Percentiles rank a stretch among this genome's conserved stretches.
phyloP scores from a whole-genome alignment of 495 filamentous ascomycete genomes.

The Penicillium turbatum region DNA sequence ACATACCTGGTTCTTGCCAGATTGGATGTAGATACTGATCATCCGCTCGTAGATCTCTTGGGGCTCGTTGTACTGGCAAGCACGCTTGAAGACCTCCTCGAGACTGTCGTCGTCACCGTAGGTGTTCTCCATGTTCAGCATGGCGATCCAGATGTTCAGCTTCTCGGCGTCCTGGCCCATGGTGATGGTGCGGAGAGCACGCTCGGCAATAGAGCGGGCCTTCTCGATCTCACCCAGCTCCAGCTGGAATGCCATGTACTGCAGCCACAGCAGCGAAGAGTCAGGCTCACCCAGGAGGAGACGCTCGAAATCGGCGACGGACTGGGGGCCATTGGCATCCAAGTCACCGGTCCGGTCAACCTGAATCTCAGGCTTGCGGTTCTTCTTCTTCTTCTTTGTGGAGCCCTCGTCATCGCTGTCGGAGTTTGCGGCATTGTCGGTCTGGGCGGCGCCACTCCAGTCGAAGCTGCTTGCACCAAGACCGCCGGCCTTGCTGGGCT shows the following conservation, averaged over 20 bases:
- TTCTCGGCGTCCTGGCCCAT: slow-evolving; percentile 85
- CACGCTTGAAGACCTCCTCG: slow-evolving; percentile 84
- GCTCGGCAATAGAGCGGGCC: slow-evolving; percentile 81
- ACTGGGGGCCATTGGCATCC: slow-evolving; percentile 85
- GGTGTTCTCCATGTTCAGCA: slow-evolving; percentile 88
- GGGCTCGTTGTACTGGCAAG: slow-evolving; percentile 89
- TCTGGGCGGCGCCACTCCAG: slow-evolving; percentile 66
- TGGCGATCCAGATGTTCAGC: slow-evolving; percentile 88
- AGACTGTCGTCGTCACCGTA: slow-evolving; percentile 84
- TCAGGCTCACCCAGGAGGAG: slow-evolving; percentile 88
- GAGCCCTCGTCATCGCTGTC: slow-evolving; percentile 49
- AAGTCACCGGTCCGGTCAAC: slow-evolving; percentile 85
- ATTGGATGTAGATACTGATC: slow-evolving; percentile 90
- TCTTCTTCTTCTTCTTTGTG: slow-evolving; percentile 72
- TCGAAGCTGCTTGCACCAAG: slow-evolving; percentile 81
- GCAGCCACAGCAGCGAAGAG: slow-evolving; percentile 82
- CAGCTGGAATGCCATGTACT: slow-evolving; percentile 96
- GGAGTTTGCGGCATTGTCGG: slow-evolving; percentile 36
- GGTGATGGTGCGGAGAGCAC: slow-evolving; percentile 82
- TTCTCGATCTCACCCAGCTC: slow-evolving; percentile 81
- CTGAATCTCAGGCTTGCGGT: slow-evolving; percentile 72
- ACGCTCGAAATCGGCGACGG: slow-evolving; percentile 85
- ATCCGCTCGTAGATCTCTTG: slow-evolving; percentile 86
- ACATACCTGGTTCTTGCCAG: slow-evolving; percentile 65
- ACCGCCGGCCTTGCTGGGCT: slow-evolving; percentile 40